phyloP scores from a whole-genome alignment of 2,329 filamentous ascomycete genomes.

The Diatrype stigma region DNA sequence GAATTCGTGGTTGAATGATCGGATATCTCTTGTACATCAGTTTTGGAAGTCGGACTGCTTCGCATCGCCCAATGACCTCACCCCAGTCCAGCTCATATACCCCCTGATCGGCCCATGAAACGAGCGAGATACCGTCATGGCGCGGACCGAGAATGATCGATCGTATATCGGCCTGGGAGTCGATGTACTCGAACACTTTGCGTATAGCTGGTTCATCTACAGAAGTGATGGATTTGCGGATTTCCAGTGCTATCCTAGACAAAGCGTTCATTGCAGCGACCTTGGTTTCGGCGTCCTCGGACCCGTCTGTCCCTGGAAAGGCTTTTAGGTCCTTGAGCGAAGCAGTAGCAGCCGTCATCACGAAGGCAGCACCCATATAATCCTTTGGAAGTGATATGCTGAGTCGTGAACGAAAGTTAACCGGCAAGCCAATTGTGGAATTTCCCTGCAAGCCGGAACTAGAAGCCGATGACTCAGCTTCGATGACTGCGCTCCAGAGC shows the following conservation, averaged over 20 bases:
- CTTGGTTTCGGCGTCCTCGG: background rate
- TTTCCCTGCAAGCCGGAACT: background rate
- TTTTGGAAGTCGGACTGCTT: constrained; percentile 19
- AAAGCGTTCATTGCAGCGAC: constrained; percentile 4
- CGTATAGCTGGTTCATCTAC: constrained; percentile 15
- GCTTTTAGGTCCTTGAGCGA: constrained; percentile 7
- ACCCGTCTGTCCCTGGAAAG: constrained; percentile 2
- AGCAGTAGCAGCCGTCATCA: constrained; percentile 17
- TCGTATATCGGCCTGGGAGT: constrained; percentile 5
- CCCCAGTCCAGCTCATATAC: constrained; percentile 25
- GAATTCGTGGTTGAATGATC: constrained; percentile 9
- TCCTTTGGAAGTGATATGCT: constrained; percentile 15
- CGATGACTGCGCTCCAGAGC: constrained; percentile 23
- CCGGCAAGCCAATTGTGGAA: constrained; percentile 22
- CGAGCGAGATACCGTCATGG: constrained; percentile 21
- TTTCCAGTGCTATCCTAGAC: constrained; percentile 14
- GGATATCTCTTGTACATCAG: constrained; percentile 2
- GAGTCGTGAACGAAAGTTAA: constrained; percentile 21
- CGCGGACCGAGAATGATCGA: constrained; percentile 14
- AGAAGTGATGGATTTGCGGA: constrained; percentile 13
- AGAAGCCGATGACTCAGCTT: constrained; percentile 7
- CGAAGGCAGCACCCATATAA: constrained; percentile 26
- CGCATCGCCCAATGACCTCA: constrained; percentile 17
- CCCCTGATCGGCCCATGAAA: constrained; percentile 27
- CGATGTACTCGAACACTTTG: constrained; percentile 14